These are phyloP conservation scores for Neofusicoccum kwambonambiense DNA, from an alignment of 2,329 filamentous ascomycete species.

Conservation along the genomic window DNA sequence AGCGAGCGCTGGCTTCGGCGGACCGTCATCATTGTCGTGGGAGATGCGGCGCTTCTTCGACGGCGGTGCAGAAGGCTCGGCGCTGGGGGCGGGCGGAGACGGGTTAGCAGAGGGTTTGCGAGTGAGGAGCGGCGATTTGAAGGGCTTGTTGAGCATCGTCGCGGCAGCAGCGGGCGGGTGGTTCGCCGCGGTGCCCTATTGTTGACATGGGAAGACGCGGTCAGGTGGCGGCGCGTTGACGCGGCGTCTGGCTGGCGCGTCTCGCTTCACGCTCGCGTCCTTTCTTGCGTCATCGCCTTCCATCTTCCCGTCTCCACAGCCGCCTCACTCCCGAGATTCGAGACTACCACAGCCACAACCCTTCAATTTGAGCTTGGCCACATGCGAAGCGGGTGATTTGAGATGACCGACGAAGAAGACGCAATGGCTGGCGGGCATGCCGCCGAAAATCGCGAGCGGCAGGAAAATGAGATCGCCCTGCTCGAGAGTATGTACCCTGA, in stretches of 20 bases:
- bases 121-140: conserved; percentile 34
- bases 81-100: conserved; percentile 21
- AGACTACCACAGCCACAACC: neutral
- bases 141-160: conserved; percentile 32
- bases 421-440: neutral
- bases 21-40: conserved; percentile 27
- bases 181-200: neutral
- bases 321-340: neutral
- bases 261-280: neutral
- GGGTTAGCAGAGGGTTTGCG: conserved; percentile 19
- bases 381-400: neutral
- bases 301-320: neutral
- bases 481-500: conserved; percentile 17
- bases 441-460: conserved; percentile 10
- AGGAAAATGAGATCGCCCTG: conserved; percentile 11
- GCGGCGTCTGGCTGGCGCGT: neutral
- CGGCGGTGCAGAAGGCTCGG: conserved; percentile 33
- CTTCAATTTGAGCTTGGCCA: too few species aligned
- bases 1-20: conserved; percentile 18
- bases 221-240: conserved; percentile 7
- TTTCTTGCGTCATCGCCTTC: neutral
- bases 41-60: conserved; percentile 44
- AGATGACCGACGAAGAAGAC: neutral
- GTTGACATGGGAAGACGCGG: neutral
- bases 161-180: neutral